Base-by-base conservation (phyloP, 2,329 filamentous ascomycete genomes). In the Fusarium nematophilum region DNA sequence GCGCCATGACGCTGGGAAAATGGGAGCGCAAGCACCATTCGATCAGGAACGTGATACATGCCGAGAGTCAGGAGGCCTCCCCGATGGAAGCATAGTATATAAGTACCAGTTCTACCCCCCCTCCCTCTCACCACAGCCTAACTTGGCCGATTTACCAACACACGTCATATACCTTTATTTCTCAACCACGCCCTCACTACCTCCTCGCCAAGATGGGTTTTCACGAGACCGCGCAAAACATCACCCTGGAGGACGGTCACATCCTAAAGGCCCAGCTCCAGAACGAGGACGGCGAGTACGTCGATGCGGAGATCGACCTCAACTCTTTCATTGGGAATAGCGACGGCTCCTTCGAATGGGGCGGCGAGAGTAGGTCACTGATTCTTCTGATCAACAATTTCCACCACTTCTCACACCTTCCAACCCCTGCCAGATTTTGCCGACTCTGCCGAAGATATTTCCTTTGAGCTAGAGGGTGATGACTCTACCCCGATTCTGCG, bases 401-500 rank as follows among this genome's bases (percentile, higher is more conserved):
- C 21, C n/a, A n/a, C 6, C 21, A 21, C 4, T 25, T 14, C 9
- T 56, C 25, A 10, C 9, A 21, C 3, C 6, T 21, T 15, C 25
- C 36, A 9, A 13, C 55, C 13, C 2, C 10, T 9, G 4, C 29
- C 18, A 73, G 72, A 74, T 71, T 86, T 85, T 71, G 64, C 76
- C 42, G 53, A 75, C 14, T 78, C 78, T 7, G 80, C 81, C 9
- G 61, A 80, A 39, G 59, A 82, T 55, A 74, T 86, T 62, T 62
- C 64, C 38, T 80, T 86, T 70, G 55, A 67, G 14, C 64, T 83
- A 8, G 83, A 86, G 71, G 83, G 82, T 30, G 80, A 73, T 30
- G 80, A 75, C 14, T 63, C 70, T 3, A 75, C 81, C 23, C 83
- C 83, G 29, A 67, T 87, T 47, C 81, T 87, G 39, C 81, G 83